Evolutionary conservation across 768 basidiomycete species (phyloP), one percentile per base, ranked within the genome.

Genomic region (Mycena capillaripes): DNA sequence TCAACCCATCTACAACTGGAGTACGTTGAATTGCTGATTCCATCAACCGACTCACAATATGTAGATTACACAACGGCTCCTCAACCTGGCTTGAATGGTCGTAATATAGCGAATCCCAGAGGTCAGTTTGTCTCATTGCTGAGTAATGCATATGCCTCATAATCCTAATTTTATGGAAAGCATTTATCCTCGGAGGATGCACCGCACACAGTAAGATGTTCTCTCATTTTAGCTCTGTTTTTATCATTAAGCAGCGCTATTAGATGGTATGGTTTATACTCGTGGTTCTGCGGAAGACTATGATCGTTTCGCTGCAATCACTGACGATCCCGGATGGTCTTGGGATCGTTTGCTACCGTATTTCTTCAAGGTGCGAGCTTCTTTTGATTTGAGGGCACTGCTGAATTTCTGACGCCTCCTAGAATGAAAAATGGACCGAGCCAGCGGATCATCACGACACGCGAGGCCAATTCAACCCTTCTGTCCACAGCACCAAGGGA

Each of bases 381-480:
- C 16, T 25, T n/a, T 42, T 38, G 17, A 23, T 19, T 32, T n/a
- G 16, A 38, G 11, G 16, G 10, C 27, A 11, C 42, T 1, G 16
- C 21, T 29, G 25, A 58, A 36, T 29, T 40, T 17, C 17, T 55
- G 16, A 56, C 32, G 30, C 30, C 23, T 36, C 32, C 21, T 50
- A 85, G 84, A 81, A 82, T 72, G 85, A 86, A 74, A 80, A 79
- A 63, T 77, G 81, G 29, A 79, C 81, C 5, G 69, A 79, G 23
- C 84, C 86, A 0, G 80, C 80, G 21, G 84, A 86, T 32, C 83
- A 84, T 68, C 74, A 85, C 75, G 76, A 80, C 11, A 66, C 69
- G 6, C 34, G 36, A 12, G 82, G 81, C 10, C 77, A 86, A 77
- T 83, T 80, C 56, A 76, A 81, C 42, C 84, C 86, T 1, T 73